Evolutionary conservation across 2,329 filamentous ascomycete species (phyloP), one percentile per base, ranked within the genome.

Genomic region (Stagonosporopsis tanaceti): DNA sequence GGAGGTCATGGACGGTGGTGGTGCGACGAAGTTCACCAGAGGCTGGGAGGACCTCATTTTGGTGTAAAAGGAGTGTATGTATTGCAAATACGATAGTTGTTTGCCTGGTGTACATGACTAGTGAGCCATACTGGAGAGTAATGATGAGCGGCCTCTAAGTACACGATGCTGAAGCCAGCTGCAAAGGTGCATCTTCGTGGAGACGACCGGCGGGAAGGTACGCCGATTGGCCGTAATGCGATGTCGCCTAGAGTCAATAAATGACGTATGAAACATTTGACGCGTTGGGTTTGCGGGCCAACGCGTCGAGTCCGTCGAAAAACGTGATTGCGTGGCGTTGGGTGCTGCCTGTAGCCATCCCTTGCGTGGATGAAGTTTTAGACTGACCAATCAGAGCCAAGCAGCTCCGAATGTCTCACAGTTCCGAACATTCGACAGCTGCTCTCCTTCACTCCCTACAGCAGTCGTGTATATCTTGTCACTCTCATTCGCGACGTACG

Each of bases 341-440:
- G 40, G 50, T 57, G 54, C 39, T 57, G 54, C 54, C 54, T 57
- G 44, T 40, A 27, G 53, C 41, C 35, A 28, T 38, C 53, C 53
- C 48, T 46, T 51, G 53, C 53, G 24, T 32, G 24, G 24, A 27
- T 47, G 46, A 35, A 47, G 45, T 34, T 44, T 50, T 45, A 14
- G 22, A 38, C 38, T 48, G 39, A 40, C 54, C 54, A 57, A 57
- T 52, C 42, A 57, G 44, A 24, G 22, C 40, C 15, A 11, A 41
- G 38, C 30, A 27, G 38, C 47, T 44, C 25, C 12, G 38, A 34
- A 44, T 48, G 68, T 65, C 64, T 68, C 55, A 64, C 59, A 39
- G 40, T 54, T 61, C 59, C 48, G 57, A 59, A 60, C 56, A 61
- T 52, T 56, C 40, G 59, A 64, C 53, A 48, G 40, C 38, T 59